These are phyloP conservation scores for Rhodotorula sp. DNA, from an alignment of 1,284 basidiomycete species.

Conservation along the genomic window DNA sequence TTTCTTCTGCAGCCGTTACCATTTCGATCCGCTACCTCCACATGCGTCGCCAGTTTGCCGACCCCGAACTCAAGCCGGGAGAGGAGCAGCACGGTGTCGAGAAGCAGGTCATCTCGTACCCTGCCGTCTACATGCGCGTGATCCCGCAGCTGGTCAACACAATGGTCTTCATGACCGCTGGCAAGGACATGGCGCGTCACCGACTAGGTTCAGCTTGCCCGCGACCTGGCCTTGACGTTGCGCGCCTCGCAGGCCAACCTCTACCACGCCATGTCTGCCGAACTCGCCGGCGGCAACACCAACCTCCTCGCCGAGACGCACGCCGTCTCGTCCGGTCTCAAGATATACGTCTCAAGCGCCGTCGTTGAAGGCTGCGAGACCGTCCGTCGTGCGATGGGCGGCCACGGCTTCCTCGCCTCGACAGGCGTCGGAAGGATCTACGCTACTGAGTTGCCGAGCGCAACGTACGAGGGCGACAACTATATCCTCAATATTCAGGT, in stretches of 20 bases:
- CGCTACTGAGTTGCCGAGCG: slow-evolving; percentile 60
- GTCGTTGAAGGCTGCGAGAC: slow-evolving; percentile 64
- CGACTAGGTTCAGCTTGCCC: too few species aligned
- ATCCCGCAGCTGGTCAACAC: slow-evolving; percentile 66
- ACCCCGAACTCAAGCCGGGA: slow-evolving; percentile 38
- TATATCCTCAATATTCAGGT: slow-evolving; percentile 71
- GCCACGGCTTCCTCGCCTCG: slow-evolving; percentile 71
- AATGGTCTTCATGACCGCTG: slow-evolving; percentile 68
- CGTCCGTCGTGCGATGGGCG: slow-evolving; percentile 68
- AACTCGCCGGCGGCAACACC: slow-evolving; percentile 58
- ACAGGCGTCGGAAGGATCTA: slow-evolving; percentile 65
- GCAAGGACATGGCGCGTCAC: slow-evolving; percentile 61
- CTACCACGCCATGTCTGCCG: slow-evolving; percentile 56
- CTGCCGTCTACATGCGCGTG: slow-evolving; percentile 66
- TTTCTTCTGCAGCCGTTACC: slow-evolving; percentile 57
- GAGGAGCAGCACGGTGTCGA: slow-evolving; percentile 56
- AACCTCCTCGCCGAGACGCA: slow-evolving; percentile 65
- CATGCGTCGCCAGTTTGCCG: slow-evolving; percentile 62
- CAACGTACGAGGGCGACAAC: slow-evolving; percentile 74
- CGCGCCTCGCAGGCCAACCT: slow-evolving; percentile 43
- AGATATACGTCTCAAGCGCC: slow-evolving; percentile 60
- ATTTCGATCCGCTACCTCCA: slow-evolving; percentile 71
- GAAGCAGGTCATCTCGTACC: slow-evolving; percentile 65
- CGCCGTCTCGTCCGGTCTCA: slow-evolving; percentile 67
- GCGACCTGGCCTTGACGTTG: too few species aligned